A percentile compares a stretch with the other conserved stretches of the same genome.
Conservation (phyloP, 192 early-diverging fungal species). For the Funneliformis geosporum region DNA sequence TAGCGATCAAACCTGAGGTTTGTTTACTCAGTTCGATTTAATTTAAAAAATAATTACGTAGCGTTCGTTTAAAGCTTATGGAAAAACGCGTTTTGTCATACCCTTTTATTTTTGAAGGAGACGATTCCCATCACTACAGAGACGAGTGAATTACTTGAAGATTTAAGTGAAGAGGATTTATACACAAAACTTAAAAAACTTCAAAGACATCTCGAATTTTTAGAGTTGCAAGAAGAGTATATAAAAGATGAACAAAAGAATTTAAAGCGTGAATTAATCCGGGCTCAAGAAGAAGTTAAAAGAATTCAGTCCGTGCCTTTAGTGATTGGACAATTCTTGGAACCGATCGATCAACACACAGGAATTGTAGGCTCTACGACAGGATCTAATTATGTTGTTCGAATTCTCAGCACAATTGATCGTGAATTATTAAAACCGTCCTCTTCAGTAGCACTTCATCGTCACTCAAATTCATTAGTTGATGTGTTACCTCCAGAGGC, state of each 20-base stretch:
- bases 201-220: conserved; percentile 91
- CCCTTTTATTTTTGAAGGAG: neutral
- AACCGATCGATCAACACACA: conserved; percentile 95
- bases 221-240: conserved; percentile 97
- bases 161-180: conserved; percentile 78
- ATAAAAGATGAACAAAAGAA: conserved; percentile 99
- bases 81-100: neutral
- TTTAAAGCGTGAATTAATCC: conserved; percentile 89
- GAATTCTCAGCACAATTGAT: conserved; percentile 96
- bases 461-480: conserved; percentile 96
- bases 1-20: neutral
- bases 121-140: neutral
- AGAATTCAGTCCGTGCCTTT: conserved; percentile 97
- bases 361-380: conserved; percentile 95
- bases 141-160: conserved; percentile 50
- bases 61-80: neutral
- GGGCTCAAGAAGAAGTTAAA: conserved; percentile 97
- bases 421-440: conserved; percentile 95
- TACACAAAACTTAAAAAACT: conserved; percentile 95
- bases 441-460: conserved; percentile 91
- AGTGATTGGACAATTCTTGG: conserved; percentile 98
- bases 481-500: conserved; percentile 97
- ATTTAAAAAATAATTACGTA: neutral
- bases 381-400: conserved; percentile 87
- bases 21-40: neutral